A percentile compares a stretch with the other conserved stretches of the same genome.
phyloP scores from a whole-genome alignment of 345 rosid species.

The Raphanus sativus region DNA sequence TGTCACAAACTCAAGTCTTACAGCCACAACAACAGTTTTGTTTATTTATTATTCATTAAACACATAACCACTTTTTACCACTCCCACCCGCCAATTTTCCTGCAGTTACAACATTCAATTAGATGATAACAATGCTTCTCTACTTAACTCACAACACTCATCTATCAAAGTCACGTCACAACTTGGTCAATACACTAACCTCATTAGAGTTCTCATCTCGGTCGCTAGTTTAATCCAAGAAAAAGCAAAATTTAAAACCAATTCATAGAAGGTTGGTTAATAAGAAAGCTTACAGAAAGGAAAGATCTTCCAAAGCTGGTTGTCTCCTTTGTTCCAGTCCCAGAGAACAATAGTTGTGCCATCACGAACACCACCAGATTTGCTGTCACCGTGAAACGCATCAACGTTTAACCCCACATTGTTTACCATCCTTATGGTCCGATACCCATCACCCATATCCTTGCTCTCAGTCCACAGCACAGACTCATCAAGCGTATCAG shows the following conservation, averaged over 20 bases:
- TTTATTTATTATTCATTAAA: slow-evolving; percentile 23
- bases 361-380: slow-evolving; percentile 72
- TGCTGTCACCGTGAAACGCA: slow-evolving; percentile 68
- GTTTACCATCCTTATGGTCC: slow-evolving; percentile 66
- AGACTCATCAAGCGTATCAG: slow-evolving; percentile 64
- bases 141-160: background rate
- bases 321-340: slow-evolving; percentile 83
- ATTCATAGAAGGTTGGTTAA: background rate
- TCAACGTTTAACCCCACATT: slow-evolving; percentile 68
- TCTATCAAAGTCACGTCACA: background rate
- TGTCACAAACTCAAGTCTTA: slow-evolving; percentile 25
- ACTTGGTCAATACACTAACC: background rate
- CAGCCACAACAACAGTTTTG: slow-evolving; percentile 22
- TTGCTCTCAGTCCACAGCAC: slow-evolving; percentile 71
- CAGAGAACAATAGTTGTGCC: slow-evolving; percentile 74
- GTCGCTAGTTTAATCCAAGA: slow-evolving; percentile 10
- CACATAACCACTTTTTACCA: slow-evolving; percentile 14
- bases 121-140: background rate
- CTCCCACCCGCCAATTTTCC: slow-evolving; percentile 19
- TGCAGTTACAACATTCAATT: slow-evolving; percentile 25
- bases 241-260: background rate
- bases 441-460: slow-evolving; percentile 42
- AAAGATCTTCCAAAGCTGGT: slow-evolving; percentile 81
- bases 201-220: background rate
- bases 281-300: slow-evolving; percentile 60